Conservation (phyloP, 306 rosid species). For the Castanea crenata region DNA sequence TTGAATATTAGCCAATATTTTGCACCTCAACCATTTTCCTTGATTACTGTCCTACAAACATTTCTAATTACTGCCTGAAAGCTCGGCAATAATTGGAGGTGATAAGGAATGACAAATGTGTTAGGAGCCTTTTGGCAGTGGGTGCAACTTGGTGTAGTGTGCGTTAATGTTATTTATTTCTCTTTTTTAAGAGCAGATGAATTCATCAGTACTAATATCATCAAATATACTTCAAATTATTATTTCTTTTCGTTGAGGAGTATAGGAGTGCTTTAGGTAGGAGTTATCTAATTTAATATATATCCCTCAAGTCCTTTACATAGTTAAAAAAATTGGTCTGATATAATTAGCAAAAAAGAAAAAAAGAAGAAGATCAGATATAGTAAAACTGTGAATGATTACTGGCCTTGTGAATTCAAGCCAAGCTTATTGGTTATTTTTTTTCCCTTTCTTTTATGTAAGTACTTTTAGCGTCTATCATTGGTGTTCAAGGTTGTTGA, state of each 20-base stretch:
- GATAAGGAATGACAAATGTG: neutral
- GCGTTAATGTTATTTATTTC: neutral
- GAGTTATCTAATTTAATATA: no score
- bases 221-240: neutral
- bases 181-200: neutral
- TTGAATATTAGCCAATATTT: conserved; percentile 10
- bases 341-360: neutral
- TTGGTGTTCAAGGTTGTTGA: no score
- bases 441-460: no score
- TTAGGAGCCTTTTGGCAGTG: neutral
- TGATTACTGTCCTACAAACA: neutral
- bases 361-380: neutral
- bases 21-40: neutral
- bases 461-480: no score
- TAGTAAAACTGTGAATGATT: no score
- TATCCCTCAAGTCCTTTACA: neutral
- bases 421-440: neutral
- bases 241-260: neutral
- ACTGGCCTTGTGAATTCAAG: neutral
- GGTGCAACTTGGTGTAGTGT: neutral
- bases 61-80: neutral
- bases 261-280: neutral
- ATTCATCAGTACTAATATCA: neutral
- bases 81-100: neutral
- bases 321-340: neutral